Evolutionary conservation across 768 basidiomycete genomes (phyloP).

Genomic region (Amanita inopinata): DNA sequence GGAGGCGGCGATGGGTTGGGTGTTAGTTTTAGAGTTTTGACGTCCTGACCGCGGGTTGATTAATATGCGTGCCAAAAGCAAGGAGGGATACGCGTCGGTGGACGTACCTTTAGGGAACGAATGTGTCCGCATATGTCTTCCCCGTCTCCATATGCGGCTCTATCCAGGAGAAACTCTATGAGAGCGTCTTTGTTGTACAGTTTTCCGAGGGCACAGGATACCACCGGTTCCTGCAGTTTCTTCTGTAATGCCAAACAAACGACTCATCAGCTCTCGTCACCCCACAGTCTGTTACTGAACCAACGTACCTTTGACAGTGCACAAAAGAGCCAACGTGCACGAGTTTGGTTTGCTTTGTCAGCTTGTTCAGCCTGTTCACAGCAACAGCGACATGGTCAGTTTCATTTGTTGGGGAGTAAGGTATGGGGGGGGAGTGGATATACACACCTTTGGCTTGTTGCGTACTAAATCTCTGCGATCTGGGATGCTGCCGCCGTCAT

Average conservation of each 20-base stretch:
- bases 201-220: constrained; percentile 87
- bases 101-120: constrained; percentile 73
- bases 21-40: constrained; percentile 76
- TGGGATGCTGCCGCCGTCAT: constrained; percentile 84
- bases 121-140: constrained; percentile 90
- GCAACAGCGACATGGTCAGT: background rate
- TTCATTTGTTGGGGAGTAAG: background rate
- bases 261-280: background rate
- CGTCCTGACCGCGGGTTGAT: constrained; percentile 44
- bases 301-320: constrained; percentile 81
- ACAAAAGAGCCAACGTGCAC: constrained; percentile 88
- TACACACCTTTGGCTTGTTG: constrained; percentile 56
- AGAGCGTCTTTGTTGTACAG: constrained; percentile 95
- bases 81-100: background rate
- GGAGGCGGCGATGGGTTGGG: constrained; percentile 49
- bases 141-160: constrained; percentile 80
- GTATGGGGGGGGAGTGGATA: background rate
- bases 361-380: constrained; percentile 62
- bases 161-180: constrained; percentile 83
- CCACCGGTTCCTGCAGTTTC: constrained; percentile 81
- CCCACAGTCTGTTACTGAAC: too few relatives aligned
- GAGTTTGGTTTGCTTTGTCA: constrained; percentile 83
- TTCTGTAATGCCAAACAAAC: constrained; percentile 34
- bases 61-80: background rate
- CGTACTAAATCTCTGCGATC: constrained; percentile 74